Evolutionary conservation across 2,329 filamentous ascomycete species (phyloP), one percentile per base, ranked within the genome.

Genomic region (Proliferodiscus dingleyae): DNA sequence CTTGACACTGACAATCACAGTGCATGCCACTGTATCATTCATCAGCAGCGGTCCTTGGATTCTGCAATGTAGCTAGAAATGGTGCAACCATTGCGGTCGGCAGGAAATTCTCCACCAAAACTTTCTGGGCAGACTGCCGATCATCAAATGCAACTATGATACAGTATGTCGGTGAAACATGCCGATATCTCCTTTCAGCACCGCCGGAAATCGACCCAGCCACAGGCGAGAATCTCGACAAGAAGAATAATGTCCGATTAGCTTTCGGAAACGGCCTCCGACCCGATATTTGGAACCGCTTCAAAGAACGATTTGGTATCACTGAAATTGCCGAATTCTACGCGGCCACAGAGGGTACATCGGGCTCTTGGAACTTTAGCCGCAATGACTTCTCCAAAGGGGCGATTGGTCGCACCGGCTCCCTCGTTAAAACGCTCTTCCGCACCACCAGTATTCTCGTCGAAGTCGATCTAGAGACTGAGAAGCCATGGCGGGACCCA

Each of bases 11-110:
- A 60, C 42, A 48, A 28, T 8, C 26, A 18, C 37, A 87, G 83
- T 83, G 83, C 46, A 94, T 95, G 87, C 89, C 89, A 0, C 73
- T 95, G 5, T 95, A 95, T 62, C 89, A 95, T 68, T 84, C 85
- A 32, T 88, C 89, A 0, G 89, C 86, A 10, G 70, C 79, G 4
- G 57, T 93, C 5, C 73, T 95, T 34, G 87, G 83, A 19, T 77
- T 90, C 46, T 65, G 74, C 38, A 71, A 79, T 37, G 75, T 78
- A 19, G 64, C 93, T 24, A 64, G 74, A 43, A 66, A 68, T 1
- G 84, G 83, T 33, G 75, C 73, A 29, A 86, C 88, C 0, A 69
- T 90, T 41, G 78, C 86, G 21, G 67, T 95, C 13, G 85, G 86
- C 37, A 81, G 79, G 55, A 87, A 84, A 57, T 94, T 95, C 69